phyloP scores from a whole-genome alignment of 805 yeast genomes.

The Saturnispora mendoncae region DNA sequence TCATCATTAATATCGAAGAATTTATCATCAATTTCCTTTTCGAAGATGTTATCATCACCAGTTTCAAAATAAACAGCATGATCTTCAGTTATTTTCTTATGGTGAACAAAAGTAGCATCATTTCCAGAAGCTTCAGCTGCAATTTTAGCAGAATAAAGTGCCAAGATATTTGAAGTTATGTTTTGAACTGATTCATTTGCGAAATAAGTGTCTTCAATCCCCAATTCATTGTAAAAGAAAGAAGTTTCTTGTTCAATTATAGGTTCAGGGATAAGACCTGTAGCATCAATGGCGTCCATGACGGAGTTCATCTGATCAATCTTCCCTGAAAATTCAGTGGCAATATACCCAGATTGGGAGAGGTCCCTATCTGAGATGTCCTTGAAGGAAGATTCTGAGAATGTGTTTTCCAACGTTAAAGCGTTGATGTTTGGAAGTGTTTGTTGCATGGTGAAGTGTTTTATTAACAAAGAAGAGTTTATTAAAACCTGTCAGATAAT shows the following conservation, averaged over 20 bases:
- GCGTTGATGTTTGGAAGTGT: conserved; percentile 13
- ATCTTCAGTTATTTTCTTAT: conserved; percentile 69
- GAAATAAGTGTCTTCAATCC: conserved; percentile 88
- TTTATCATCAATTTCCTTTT: conserved; percentile 69
- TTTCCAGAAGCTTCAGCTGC: conserved; percentile 67
- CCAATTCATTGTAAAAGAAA: conserved; percentile 83
- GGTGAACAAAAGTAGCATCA: conserved; percentile 47
- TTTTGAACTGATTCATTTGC: conserved; percentile 75
- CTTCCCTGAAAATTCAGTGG: conserved; percentile 70
- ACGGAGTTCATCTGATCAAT: conserved; percentile 74
- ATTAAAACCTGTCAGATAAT: too few species aligned
- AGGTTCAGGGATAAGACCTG: conserved; percentile 84
- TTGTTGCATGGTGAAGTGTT: neutral
- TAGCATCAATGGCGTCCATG: conserved; percentile 67
- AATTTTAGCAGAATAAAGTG: conserved; percentile 86
- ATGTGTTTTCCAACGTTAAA: conserved; percentile 29
- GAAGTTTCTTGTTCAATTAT: conserved; percentile 77
- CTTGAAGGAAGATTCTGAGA: conserved; percentile 29
- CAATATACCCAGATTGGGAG: conserved; percentile 51
- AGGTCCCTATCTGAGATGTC: conserved; percentile 26
- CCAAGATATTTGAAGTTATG: conserved; percentile 76
- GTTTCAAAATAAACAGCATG: conserved; percentile 91
- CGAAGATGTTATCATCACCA: conserved; percentile 42
- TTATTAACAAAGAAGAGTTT: too few species aligned
- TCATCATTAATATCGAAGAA: conserved; percentile 48